Evolutionary conservation across 108 stramenopile species (phyloP).

Genomic region (Cyclotella baltica): DNA sequence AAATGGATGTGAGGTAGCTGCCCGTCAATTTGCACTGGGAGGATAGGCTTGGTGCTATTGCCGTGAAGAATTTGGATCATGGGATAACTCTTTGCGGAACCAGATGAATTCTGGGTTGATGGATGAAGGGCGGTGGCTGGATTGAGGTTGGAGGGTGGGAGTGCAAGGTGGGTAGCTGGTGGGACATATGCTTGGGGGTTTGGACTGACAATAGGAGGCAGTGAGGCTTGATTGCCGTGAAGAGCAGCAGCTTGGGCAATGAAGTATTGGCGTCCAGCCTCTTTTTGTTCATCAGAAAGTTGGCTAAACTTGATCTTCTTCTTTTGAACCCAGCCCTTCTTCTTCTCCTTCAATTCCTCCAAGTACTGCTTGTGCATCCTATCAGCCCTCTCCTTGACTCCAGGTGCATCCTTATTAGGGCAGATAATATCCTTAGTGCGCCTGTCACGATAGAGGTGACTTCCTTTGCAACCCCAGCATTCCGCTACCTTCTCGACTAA

Average conservation of each 20-base stretch:
- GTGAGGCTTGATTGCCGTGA: not conserved
- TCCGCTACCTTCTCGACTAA: not conserved
- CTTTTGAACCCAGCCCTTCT: not conserved
- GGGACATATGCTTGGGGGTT: no score
- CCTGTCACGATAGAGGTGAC: not conserved
- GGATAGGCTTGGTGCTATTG: not conserved
- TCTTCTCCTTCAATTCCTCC: not conserved
- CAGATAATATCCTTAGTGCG: not conserved
- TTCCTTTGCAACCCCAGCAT: not conserved
- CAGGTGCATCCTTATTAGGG: not conserved
- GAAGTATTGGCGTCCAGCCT: not conserved
- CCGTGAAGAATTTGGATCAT: no score
- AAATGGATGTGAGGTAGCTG: not conserved
- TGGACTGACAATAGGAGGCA: not conserved
- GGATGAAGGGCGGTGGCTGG: no score
- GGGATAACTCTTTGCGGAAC: no score
- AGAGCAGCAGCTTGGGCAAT: not conserved
- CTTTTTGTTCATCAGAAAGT: not conserved
- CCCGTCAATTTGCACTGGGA: not conserved
- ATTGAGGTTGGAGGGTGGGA: no score
- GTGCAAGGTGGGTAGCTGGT: no score
- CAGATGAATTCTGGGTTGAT: no score
- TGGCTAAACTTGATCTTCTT: not conserved
- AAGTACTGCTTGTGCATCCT: not conserved
- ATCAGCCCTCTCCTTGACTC: not conserved